Evolutionary conservation across 73 alveolate genomes (phyloP), one percentile per base, ranked within the genome.

Genomic region (Paraurostyla sp.): DNA sequence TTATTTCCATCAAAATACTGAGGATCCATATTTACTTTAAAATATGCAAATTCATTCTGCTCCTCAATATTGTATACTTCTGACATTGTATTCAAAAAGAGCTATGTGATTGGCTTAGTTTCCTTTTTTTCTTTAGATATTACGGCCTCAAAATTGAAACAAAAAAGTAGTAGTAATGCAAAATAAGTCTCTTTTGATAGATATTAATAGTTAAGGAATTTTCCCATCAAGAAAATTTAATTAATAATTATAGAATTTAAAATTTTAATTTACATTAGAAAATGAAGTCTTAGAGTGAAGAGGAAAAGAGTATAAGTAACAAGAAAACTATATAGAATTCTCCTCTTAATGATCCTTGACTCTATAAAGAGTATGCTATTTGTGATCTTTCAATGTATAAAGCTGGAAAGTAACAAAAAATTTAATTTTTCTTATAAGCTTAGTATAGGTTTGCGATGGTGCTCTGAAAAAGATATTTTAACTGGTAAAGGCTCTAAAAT

Each of bases 371-470:
- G 59, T 91, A 76, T 52, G 96, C 94, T 1, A 91, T 91, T 6
- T 71, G 89, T 32, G 96, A 91, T 59, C 58, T 91, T 18, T 75
- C 93, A 0, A 38, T 71, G 32, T 91, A 91, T 49, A 87, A 91
- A 85, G 73, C 96, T 51, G 96, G 96, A 71, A 54, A 91, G 96
- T 85, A 91, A 43, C 71, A 0, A 80, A 42, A 33, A 0, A 0
- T 0, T 25, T 0, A 15, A 45, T 27, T 41, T 0, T n/a, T 3
- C 22, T 18, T 52, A n/a, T 56, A 27, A n/a, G 51, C 1, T 49
- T 27, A 87, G 94, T 58, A 91, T 91, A 22, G 96, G 94, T 1
- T 76, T 91, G 94, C 71, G 96, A 76, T 91, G 96, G 96, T 71
- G 93, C 38, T 71, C 92, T 46, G 91, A 91, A 76, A 75, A 76